Base-by-base conservation (phyloP, 345 rosid genomes). In the Jatropha curcas region DNA sequence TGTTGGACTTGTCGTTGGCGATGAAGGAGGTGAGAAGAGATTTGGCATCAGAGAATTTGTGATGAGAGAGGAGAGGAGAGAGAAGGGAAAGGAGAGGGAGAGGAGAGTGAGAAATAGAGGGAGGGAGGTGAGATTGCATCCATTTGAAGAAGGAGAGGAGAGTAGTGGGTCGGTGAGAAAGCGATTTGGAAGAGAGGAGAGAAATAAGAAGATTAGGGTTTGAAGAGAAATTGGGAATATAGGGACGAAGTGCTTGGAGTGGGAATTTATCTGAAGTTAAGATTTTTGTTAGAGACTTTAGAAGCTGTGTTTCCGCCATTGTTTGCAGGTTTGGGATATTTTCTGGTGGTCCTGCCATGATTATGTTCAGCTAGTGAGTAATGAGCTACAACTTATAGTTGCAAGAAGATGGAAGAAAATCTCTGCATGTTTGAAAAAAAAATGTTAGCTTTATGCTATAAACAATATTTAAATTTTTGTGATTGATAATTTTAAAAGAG, bases 1-100 rank as follows among this genome's bases (percentile, higher is more conserved):
- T 51, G 30, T 76, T 82, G 37, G 78, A 62, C 68, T 77, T 70
- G 65, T 88, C 95, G 46, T 86, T 74, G 68, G 86, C 60, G 62
- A 92, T 88, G 81, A 88, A 87, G 30, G 92, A 73, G 50, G 79
- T 77, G 58, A 90, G 84, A 25, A 92, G 90, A 4, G 91, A 75
- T 46, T 80, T 92, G 56, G 96, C 94, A 67, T 87, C 89, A 60
- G 84, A n/a, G 85, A 84, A 90, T 66, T 89, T 87, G 72, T 80
- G 71, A 82, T 78, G 78, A 24, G 71, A 60, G 79, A 90, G 76
- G 59, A 93, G 85, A 25, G 88, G 72, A 50, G 85, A 86, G 39
- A 89, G 85, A 62, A 92, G 83, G 77, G 87, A 75, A 77, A 89
- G 86, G 73, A 91, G 89, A 22, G 90, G 84, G 68, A 82, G 80